Conservation (phyloP, 1,284 basidiomycete genomes). For the Ceratobasidium sp. region DNA sequence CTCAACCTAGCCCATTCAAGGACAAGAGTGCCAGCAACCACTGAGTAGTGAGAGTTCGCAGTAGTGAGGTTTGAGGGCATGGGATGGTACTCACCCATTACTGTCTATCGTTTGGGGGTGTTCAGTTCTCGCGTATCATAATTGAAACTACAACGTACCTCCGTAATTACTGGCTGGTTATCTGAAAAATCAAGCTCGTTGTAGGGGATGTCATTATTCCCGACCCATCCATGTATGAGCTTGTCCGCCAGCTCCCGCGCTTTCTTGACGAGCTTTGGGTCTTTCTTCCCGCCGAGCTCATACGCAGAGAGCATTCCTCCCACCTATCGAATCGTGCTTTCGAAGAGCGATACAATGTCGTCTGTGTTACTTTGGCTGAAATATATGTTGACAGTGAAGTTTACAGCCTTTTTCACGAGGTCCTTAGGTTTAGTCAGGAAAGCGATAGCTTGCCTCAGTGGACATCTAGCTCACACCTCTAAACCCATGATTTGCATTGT, state of each 20-base stretch:
- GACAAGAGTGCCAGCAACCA: constrained; percentile 35
- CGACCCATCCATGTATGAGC: constrained; percentile 26
- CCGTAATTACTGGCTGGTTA: constrained; percentile 24
- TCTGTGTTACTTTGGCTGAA: constrained; percentile 36
- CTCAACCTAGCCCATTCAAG: constrained; percentile 24
- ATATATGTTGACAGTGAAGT: constrained; percentile 36
- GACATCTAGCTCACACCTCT: constrained; percentile 19
- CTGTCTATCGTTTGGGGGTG: constrained; percentile 1
- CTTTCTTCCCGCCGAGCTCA: constrained; percentile 35
- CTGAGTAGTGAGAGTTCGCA: not conserved
- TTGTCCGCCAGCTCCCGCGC: constrained; percentile 41
- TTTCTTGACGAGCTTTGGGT: not conserved
- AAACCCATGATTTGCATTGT: constrained; percentile 47
- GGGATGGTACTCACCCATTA: not conserved
- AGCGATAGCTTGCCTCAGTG: not conserved
- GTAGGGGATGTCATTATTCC: constrained; percentile 45
- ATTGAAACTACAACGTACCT: constrained; percentile 50
- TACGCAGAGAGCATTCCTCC: constrained; percentile 38
- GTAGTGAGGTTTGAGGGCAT: not conserved
- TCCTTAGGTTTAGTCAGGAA: constrained; percentile 10
- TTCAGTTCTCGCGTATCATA: constrained; percentile 1
- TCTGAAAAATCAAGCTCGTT: constrained; percentile 45
- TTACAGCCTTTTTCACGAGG: constrained; percentile 25
- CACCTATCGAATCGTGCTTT: constrained; percentile 40
- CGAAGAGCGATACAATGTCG: constrained; percentile 26